A percentile compares a stretch with the other conserved stretches of the same genome.
Evolutionary conservation across 2,329 filamentous ascomycete species (phyloP).

Genomic region (Leptographium flavum): DNA sequence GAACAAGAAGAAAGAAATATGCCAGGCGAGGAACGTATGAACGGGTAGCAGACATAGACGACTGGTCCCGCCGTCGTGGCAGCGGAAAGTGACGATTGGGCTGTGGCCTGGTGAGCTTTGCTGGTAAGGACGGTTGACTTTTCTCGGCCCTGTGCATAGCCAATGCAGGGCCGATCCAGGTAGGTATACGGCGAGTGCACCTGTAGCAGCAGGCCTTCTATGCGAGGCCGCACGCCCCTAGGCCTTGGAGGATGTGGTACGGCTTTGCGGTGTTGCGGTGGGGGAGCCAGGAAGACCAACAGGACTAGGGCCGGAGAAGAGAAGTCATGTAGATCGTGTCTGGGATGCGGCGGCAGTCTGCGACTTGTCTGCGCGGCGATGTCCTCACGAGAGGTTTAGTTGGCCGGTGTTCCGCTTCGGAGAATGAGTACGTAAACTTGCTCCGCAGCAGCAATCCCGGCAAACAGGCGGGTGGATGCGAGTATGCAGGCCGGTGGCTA

Average conservation of each 20-base stretch:
- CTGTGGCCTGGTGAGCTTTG: background rate
- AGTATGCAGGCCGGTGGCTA: background rate
- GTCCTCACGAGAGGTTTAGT: too few relatives aligned
- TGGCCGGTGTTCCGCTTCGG: too few relatives aligned
- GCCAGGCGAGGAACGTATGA: background rate
- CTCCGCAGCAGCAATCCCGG: background rate
- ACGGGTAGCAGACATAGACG: background rate
- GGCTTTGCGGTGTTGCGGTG: too few relatives aligned
- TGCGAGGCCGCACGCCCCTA: background rate
- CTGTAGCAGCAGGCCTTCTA: slow-evolving; percentile 1
- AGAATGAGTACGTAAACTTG: too few relatives aligned
- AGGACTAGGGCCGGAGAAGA: background rate
- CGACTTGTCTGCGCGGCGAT: too few relatives aligned
- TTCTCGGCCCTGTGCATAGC: background rate
- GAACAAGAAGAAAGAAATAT: background rate
- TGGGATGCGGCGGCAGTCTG: too few relatives aligned
- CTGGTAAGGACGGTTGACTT: background rate
- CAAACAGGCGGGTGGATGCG: slow-evolving; percentile 1
- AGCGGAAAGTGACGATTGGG: background rate
- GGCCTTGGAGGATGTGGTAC: too few relatives aligned
- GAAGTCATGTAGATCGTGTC: background rate
- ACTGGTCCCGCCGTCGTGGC: background rate
- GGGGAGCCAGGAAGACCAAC: background rate
- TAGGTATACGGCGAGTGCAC: too few relatives aligned
- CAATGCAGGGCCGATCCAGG: background rate